Evolutionary conservation across 495 filamentous ascomycete species (phyloP), one percentile per base, ranked within the genome.

Genomic region (Hypoxylon fragiforme): DNA sequence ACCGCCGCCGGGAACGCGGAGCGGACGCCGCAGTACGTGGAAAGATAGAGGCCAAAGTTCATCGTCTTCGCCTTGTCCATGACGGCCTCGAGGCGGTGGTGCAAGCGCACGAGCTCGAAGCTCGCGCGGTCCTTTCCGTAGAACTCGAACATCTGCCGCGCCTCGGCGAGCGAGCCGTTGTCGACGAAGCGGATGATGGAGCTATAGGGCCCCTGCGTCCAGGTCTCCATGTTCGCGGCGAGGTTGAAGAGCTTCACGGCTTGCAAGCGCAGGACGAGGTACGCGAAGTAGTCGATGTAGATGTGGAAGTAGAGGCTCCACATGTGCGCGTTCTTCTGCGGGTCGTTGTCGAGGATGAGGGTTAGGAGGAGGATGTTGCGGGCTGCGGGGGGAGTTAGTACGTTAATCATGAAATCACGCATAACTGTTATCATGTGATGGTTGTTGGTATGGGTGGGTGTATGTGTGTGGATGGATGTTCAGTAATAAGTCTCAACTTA

Each of bases 271-370:
- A 76, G 38, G 3, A 60, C 21, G 11, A 72, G 41, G 19, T 74
- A 65, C 38, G 64, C 26, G 0, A 68, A 44, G 50, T 75, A 44
- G 50, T 75, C 67, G 4, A 85, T 60, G 43, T 71, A 73, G 18
- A 78, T 35, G 55, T 84, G 68, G 52, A 83, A 83, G 54, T 77
- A 84, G 46, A 83, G 73, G 28, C 77, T 70, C 81, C 79, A 85
- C 7, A 81, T 65, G 16, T 51, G 36, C 1, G 54, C 45, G 20
- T 36, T 12, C 9, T 67, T 54, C 7, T 53, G 44, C 6, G 34
- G 59, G 1, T 68, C 49, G 22, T 71, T 50, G 21, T 80, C 77
- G 3, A 75, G 44, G 31, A 81, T 54, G 2, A 82, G 59, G 7
- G 73, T 73, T 30, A 78, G 65, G 0, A 81, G 48, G 3, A 85